phyloP scores from a whole-genome alignment of 208 protist species.

The Angomonas ambiguus region DNA sequence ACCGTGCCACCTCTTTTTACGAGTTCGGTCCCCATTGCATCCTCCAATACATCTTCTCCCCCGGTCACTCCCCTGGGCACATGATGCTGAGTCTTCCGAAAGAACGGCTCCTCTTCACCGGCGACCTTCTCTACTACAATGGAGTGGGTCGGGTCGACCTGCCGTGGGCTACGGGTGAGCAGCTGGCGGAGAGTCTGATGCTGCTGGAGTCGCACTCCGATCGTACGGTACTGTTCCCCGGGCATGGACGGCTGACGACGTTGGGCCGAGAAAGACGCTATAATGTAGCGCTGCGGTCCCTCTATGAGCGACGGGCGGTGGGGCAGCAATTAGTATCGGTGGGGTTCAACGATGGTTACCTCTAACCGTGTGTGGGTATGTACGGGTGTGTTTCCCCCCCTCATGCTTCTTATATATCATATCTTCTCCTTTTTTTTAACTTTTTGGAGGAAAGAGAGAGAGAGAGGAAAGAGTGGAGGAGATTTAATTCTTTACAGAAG shows the following conservation, averaged over 20 bases:
- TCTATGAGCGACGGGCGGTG: conserved; percentile 64
- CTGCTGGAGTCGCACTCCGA: conserved; percentile 74
- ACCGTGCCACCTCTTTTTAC: conserved; percentile 74
- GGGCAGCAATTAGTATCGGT: conserved; percentile 63
- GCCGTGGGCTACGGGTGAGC: conserved; percentile 70
- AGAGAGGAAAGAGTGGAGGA: too few species aligned
- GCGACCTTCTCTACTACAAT: conserved; percentile 84
- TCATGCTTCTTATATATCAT: conserved; percentile 7
- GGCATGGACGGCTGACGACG: conserved; percentile 83
- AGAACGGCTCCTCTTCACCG: conserved; percentile 82
- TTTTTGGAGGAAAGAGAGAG: too few species aligned
- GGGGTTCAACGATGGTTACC: conserved; percentile 83
- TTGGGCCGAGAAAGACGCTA: conserved; percentile 74
- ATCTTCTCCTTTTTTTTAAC: background rate
- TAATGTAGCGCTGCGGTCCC: conserved; percentile 58
- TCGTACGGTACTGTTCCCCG: conserved; percentile 78
- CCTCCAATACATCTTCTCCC: conserved; percentile 85
- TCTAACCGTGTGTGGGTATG: conserved; percentile 24
- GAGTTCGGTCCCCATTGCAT: conserved; percentile 70
- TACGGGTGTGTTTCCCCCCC: background rate
- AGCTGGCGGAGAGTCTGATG: conserved; percentile 75
- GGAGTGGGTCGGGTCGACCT: conserved; percentile 82
- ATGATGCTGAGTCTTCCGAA: conserved; percentile 85
- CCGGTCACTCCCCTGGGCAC: conserved; percentile 85
- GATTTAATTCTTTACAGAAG: background rate